Evolutionary conservation across 2,329 filamentous ascomycete genomes (phyloP).

Genomic region (Cucurbitaria berberidis): DNA sequence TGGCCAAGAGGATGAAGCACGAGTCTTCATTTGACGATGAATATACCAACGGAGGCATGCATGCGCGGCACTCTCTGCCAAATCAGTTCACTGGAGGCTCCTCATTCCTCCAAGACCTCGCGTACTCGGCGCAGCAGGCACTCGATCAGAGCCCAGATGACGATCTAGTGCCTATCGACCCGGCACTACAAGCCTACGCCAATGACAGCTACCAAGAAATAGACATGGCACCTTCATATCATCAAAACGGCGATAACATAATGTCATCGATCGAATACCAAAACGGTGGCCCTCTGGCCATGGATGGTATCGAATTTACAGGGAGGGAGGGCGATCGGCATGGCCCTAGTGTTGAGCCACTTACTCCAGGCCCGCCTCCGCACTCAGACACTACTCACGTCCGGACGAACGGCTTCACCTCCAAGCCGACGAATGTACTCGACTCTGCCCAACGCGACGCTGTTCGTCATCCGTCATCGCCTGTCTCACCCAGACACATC

Average conservation of each 20-base stretch:
- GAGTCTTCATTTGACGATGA: conserved; percentile 34
- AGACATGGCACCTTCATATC: conserved; percentile 20
- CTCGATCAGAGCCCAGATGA: conserved; percentile 28
- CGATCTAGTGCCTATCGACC: conserved; percentile 38
- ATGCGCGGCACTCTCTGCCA: conserved; percentile 31
- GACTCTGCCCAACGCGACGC: neutral
- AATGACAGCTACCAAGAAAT: conserved; percentile 21
- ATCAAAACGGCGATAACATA: conserved; percentile 32
- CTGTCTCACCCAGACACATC: conserved; percentile 26
- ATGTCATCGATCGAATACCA: conserved; percentile 45
- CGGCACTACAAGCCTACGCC: conserved; percentile 33
- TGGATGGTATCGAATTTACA: conserved; percentile 21
- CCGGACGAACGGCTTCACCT: conserved; percentile 19
- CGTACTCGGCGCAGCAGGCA: conserved; percentile 40
- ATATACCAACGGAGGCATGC: conserved; percentile 30
- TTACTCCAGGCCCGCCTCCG: conserved; percentile 32
- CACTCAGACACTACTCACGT: conserved; percentile 11
- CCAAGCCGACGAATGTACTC: conserved; percentile 9
- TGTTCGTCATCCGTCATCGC: conserved; percentile 25
- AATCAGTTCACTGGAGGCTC: conserved; percentile 27
- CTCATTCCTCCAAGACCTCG: conserved; percentile 33
- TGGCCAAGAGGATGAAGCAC: conserved; percentile 36
- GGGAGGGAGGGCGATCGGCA: conserved; percentile 15
- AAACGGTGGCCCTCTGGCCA: conserved; percentile 19
- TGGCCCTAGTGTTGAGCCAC: conserved; percentile 34